These are phyloP conservation scores for Fusarium annulatum DNA, from an alignment of 2,329 filamentous ascomycete species.

Conservation along the genomic window DNA sequence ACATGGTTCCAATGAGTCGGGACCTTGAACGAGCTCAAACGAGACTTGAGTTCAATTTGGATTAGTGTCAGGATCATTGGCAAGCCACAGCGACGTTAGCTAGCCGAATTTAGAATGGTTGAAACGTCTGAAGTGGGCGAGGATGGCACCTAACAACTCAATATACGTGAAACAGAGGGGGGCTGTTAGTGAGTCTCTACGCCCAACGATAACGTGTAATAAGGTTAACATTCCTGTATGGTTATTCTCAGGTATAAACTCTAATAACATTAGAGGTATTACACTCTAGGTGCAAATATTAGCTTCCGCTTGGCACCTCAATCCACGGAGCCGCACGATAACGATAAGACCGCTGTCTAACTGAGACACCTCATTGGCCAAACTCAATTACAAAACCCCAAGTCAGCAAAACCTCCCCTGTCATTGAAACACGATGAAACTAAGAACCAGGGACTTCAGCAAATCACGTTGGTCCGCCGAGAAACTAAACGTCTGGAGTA, in stretches of 20 bases:
- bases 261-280: background rate
- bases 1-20: background rate
- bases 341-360: background rate
- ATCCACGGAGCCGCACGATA: background rate
- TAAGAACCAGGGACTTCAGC: background rate
- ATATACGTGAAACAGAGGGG: background rate
- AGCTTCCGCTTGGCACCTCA: background rate
- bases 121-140: background rate
- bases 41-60: no score
- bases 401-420: background rate
- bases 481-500: slow-evolving; percentile 12
- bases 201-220: no score
- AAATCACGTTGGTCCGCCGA: slow-evolving; percentile 1
- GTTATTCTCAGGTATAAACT: background rate
- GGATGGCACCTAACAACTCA: background rate
- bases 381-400: background rate
- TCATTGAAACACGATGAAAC: slow-evolving; percentile 19
- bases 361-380: background rate
- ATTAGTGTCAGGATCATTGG: background rate
- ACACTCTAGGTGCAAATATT: background rate
- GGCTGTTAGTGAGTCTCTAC: background rate
- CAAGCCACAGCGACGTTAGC: no score
- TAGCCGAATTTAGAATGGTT: background rate
- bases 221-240: background rate
- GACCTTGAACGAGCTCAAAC: background rate